phyloP scores from a whole-genome alignment of 2,329 filamentous ascomycete genomes.

The Monilinia aucupariae region DNA sequence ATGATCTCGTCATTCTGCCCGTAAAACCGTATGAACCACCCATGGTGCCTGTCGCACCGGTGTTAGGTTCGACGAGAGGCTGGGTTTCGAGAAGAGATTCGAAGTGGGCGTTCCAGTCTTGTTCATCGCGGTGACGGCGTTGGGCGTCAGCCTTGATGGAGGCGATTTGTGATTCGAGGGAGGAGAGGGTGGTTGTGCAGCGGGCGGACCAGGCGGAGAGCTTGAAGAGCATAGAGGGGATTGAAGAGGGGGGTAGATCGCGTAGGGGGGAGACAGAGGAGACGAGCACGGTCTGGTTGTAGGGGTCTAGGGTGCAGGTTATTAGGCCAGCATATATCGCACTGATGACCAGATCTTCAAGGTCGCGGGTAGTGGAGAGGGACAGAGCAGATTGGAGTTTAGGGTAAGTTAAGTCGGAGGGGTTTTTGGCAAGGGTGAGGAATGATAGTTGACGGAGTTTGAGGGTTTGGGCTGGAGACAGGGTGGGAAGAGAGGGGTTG shows the following conservation, averaged over 20 bases:
- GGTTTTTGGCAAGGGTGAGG: slow-evolving; percentile 68
- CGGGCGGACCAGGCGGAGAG: slow-evolving; percentile 73
- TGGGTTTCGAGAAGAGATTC: slow-evolving; percentile 30
- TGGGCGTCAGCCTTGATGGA: slow-evolving; percentile 56
- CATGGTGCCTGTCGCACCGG: neutral
- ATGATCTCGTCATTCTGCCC: slow-evolving; percentile 7
- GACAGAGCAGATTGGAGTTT: slow-evolving; percentile 61
- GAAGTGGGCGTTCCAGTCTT: slow-evolving; percentile 31
- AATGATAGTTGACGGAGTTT: slow-evolving; percentile 92
- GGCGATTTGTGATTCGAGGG: slow-evolving; percentile 70
- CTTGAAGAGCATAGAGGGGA: slow-evolving; percentile 61
- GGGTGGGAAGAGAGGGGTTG: slow-evolving; percentile 56
- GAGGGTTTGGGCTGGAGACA: slow-evolving; percentile 66
- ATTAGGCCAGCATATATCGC: slow-evolving; percentile 84
- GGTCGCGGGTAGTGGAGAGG: slow-evolving; percentile 59
- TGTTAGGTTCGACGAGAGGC: neutral
- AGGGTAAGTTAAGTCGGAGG: slow-evolving; percentile 65
- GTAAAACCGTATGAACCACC: neutral
- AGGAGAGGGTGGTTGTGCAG: slow-evolving; percentile 66
- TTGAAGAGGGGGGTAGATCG: slow-evolving; percentile 70
- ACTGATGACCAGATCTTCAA: slow-evolving; percentile 82
- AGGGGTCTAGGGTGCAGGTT: slow-evolving; percentile 76
- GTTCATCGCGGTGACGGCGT: slow-evolving; percentile 42
- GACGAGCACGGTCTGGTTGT: slow-evolving; percentile 67
- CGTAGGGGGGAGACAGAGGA: slow-evolving; percentile 78